Base-by-base conservation (phyloP, 169 alveolate genomes). In the Plasmodium coatneyi region DNA sequence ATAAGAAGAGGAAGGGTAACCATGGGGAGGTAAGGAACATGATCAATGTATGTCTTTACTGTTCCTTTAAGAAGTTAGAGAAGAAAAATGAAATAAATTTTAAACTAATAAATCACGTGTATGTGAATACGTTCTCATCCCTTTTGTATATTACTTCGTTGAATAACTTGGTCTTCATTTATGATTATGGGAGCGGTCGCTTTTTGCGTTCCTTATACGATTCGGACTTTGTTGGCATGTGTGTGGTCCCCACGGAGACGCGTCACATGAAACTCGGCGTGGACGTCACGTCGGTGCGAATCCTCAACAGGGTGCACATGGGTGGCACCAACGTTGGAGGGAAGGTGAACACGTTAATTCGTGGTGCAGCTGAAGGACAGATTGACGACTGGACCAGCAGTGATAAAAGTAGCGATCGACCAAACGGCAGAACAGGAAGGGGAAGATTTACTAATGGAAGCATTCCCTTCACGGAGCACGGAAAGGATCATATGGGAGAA, bases 1-100 rank as follows among this genome's bases (percentile, higher is more conserved):
- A 74, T 10, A 66, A 25, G 71, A 80, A 91, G 41, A 22, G 78
- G 52, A 79, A 79, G 49, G 66, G 28, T 34, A 16, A 34, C 3
- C 92, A 91, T 46, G 41, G 19, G 36, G 60, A 81, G 39, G 12
- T 74, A 54, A 91, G 71, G 49, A 80, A 70, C 52, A 91, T 81
- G 82, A 80, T 90, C 30, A 28, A 52, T 66, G 92, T 81, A 14
- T 91, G 95, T 70, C 83, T 91, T 54, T 90, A 91, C 54, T 91
- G 95, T 81, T 80, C 81, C n/a, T 91, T 71, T 91, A 80, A 52
- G 32, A 91, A 49, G 34, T 56, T 91, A 71, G 95, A 91, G 74
- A 91, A 91, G 74, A 91, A 91, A 52, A 91, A 91, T 71, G 95
- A 91, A 91, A 52, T 91, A 16, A 91, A 80, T 81, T 91, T 80